A percentile compares a stretch with the other conserved stretches of the same genome.
phyloP scores from a whole-genome alignment of 192 early-diverging fungal genomes.

The Gaertneriomyces sp. region DNA sequence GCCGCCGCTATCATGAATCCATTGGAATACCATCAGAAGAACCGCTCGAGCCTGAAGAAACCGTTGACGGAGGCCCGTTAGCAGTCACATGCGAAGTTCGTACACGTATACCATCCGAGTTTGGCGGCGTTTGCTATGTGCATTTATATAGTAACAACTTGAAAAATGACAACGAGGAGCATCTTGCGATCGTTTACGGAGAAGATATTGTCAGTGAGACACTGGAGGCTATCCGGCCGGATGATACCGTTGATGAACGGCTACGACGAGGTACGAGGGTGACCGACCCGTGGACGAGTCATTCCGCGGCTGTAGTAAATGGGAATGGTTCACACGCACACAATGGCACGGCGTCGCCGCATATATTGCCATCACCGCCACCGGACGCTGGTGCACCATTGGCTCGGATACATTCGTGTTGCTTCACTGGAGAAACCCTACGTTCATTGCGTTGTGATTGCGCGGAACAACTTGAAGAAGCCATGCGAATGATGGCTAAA shows the following conservation, averaged over 20 bases:
- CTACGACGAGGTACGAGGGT: constrained; percentile 72
- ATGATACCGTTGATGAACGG: constrained; percentile 78
- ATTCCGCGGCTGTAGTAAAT: not conserved
- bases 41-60: too few species aligned
- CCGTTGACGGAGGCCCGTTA: not conserved
- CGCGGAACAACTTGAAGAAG: constrained; percentile 85
- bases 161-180: constrained; percentile 77
- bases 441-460: constrained; percentile 91
- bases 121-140: constrained; percentile 41
- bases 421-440: constrained; percentile 95
- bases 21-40: not conserved
- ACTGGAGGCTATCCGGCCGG: constrained; percentile 59
- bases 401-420: constrained; percentile 92
- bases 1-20: not conserved
- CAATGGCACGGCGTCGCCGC: constrained; percentile 7
- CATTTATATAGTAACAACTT: constrained; percentile 77
- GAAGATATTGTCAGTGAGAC: constrained; percentile 67
- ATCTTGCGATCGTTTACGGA: constrained; percentile 92
- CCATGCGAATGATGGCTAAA: constrained; percentile 80
- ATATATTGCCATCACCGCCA: not conserved
- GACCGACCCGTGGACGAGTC: not conserved
- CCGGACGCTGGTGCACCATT: constrained; percentile 52
- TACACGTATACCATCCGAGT: constrained; percentile 41
- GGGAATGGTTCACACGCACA: constrained; percentile 18
- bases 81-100: constrained; percentile 34